Evolutionary conservation across 2,329 filamentous ascomycete species (phyloP).

Genomic region (Neofusicoccum laricinum): DNA sequence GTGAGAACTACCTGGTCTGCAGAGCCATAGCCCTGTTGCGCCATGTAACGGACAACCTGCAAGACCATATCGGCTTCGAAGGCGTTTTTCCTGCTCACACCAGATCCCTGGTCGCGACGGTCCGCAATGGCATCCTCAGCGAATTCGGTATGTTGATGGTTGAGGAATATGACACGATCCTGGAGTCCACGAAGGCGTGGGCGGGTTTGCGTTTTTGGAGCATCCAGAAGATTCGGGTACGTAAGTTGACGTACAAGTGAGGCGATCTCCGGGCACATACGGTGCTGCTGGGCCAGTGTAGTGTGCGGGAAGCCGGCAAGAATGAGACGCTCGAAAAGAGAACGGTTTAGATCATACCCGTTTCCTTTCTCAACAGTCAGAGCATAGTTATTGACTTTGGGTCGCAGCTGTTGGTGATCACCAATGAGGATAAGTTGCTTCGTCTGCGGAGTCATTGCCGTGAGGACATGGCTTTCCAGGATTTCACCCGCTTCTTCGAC

Average conservation of each 20-base stretch:
- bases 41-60: slow-evolving; percentile 63
- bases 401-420: slow-evolving; percentile 70
- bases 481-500: slow-evolving; percentile 75
- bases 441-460: slow-evolving; percentile 54
- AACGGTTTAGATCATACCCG: slow-evolving; percentile 65
- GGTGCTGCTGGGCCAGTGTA: slow-evolving; percentile 61
- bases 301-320: slow-evolving; percentile 52
- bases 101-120: slow-evolving; percentile 46
- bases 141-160: slow-evolving; percentile 58
- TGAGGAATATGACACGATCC: slow-evolving; percentile 63
- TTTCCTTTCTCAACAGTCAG: slow-evolving; percentile 62
- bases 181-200: slow-evolving; percentile 55
- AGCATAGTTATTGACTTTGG: slow-evolving; percentile 61
- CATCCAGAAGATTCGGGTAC: slow-evolving; percentile 62
- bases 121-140: slow-evolving; percentile 40
- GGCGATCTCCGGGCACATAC: slow-evolving; percentile 69
- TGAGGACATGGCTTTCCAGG: slow-evolving; percentile 64
- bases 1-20: slow-evolving; percentile 66
- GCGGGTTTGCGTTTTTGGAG: slow-evolving; percentile 47
- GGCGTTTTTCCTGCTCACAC: slow-evolving; percentile 45
- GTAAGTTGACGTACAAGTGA: slow-evolving; percentile 55
- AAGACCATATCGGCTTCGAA: slow-evolving; percentile 68
- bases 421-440: slow-evolving; percentile 69
- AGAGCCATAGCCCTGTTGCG: slow-evolving; percentile 67
- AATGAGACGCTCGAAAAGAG: slow-evolving; percentile 67